A percentile compares a stretch with the other conserved stretches of the same genome.
Conservation (phyloP, 73 alveolate genomes). For the Diophrys appendiculata region DNA sequence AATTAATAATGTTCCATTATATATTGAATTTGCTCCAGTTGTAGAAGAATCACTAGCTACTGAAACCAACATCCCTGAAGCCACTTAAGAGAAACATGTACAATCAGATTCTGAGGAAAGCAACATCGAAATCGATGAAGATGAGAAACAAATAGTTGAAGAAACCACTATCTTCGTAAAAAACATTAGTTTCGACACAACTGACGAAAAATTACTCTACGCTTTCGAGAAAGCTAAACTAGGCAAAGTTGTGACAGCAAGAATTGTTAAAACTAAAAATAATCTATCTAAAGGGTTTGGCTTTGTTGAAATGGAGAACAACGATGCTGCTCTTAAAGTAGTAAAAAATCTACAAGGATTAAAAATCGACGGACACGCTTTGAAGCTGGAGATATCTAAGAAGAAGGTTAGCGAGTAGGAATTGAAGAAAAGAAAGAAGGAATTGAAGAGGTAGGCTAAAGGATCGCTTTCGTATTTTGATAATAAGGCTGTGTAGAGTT, state of each 20-base stretch:
- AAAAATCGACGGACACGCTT: constrained; percentile 88
- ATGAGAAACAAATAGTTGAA: constrained; percentile 64
- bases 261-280: constrained; percentile 77
- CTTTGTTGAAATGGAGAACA: constrained; percentile 87
- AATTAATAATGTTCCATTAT: constrained; percentile 59
- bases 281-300: constrained; percentile 94
- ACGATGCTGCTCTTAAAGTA: constrained; percentile 86
- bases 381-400: constrained; percentile 80
- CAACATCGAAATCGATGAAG: constrained; percentile 55
- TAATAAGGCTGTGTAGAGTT: constrained; percentile 64
- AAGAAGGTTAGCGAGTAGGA: constrained; percentile 42
- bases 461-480: constrained; percentile 68
- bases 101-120: constrained; percentile 48
- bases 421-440: constrained; percentile 49
- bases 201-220: constrained; percentile 74
- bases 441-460: constrained; percentile 76
- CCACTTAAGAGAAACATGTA: constrained; percentile 25
- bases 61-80: constrained; percentile 18
- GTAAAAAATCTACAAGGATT: constrained; percentile 82
- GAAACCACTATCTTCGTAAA: constrained; percentile 87
- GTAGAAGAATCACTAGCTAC: not conserved
- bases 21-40: constrained; percentile 76
- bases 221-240: constrained; percentile 76
- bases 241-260: constrained; percentile 74
- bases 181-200: constrained; percentile 87